Conservation (phyloP, 2,329 filamentous ascomycete species). For the Karstenula rhodostoma region DNA sequence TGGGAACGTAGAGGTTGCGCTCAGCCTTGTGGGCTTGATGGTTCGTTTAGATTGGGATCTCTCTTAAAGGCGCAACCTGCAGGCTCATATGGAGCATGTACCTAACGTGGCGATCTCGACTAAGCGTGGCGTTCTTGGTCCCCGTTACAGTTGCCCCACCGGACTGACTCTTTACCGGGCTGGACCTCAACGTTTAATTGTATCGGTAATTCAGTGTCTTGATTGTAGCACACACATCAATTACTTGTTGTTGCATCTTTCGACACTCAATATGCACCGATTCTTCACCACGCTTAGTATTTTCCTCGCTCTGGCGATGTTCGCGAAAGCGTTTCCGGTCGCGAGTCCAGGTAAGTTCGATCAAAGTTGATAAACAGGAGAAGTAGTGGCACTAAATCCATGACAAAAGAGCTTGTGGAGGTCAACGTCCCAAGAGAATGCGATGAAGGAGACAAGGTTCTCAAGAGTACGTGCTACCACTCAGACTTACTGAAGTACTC, state of each 20-base stretch:
- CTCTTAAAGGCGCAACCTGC: neutral
- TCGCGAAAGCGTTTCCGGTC: neutral
- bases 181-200: neutral
- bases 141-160: neutral
- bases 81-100: neutral
- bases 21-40: neutral
- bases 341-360: neutral
- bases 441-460: neutral
- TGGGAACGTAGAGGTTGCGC: neutral
- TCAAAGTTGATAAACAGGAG: too few relatives aligned
- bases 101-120: neutral
- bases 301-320: neutral
- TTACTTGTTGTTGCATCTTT: neutral
- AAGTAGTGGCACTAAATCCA: neutral
- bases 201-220: neutral
- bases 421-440: neutral
- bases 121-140: slow-evolving; percentile 3
- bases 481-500: neutral
- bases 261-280: neutral
- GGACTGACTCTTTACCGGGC: neutral
- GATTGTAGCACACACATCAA: neutral
- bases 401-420: neutral
- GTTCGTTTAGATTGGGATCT: neutral
- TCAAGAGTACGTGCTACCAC: neutral
- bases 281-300: neutral